Conservation (phyloP, 257 asterid species). For the Nicotiana paniculata region DNA sequence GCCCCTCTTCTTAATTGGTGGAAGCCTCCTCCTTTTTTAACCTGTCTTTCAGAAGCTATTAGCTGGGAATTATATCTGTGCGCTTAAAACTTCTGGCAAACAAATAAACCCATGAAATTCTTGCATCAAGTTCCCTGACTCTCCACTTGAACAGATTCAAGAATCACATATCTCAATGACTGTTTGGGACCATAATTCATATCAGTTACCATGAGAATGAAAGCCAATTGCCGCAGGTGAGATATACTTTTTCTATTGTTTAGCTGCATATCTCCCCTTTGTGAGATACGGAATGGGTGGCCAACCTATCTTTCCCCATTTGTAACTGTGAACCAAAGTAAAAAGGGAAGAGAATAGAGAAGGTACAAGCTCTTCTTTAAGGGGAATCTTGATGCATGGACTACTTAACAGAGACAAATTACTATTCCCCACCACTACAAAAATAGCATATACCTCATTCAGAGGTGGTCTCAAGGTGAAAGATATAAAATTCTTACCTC, state of each 20-base stretch:
- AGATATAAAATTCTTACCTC: constrained; percentile 53
- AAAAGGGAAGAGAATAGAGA: not conserved
- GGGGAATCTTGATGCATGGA: not conserved
- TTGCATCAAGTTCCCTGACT: too few species aligned
- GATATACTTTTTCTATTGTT: too few species aligned
- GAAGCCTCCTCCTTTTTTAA: too few species aligned
- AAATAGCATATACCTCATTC: not conserved
- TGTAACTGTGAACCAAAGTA: not conserved
- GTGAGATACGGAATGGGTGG: not conserved
- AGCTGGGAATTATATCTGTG: too few species aligned
- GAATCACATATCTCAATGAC: too few species aligned
- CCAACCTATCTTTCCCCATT: not conserved
- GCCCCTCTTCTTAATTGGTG: not conserved
- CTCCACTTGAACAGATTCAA: too few species aligned
- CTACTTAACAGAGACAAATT: not conserved
- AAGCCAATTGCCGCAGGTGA: too few species aligned
- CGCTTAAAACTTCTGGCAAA: too few species aligned
- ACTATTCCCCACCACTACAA: not conserved
- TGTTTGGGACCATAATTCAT: too few species aligned
- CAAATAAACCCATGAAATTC: too few species aligned
- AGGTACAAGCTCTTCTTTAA: not conserved
- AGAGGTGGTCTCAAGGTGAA: not conserved
- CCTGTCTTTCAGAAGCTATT: too few species aligned
- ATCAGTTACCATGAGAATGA: too few species aligned
- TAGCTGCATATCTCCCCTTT: not conserved